Evolutionary conservation across 2,329 filamentous ascomycete species (phyloP).

Genomic region (Cylindrodendrum hubeiense): DNA sequence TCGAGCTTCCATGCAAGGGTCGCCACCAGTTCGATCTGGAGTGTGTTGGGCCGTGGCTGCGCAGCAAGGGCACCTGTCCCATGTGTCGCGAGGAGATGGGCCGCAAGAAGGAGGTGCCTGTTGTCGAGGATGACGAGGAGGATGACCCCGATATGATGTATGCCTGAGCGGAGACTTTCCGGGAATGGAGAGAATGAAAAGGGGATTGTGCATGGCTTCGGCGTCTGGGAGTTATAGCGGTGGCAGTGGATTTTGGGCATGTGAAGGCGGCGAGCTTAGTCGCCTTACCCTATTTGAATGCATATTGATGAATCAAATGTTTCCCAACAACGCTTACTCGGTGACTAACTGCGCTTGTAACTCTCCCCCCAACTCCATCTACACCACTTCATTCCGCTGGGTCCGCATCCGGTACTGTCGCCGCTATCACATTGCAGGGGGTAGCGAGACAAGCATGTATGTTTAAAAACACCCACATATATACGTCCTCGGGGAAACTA

Average conservation of each 20-base stretch:
- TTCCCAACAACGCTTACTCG: neutral
- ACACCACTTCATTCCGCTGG: neutral
- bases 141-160: slow-evolving; percentile 65
- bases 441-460: too few relatives aligned
- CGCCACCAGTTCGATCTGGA: slow-evolving; percentile 74
- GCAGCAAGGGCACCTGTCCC: slow-evolving; percentile 73
- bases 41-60: slow-evolving; percentile 75
- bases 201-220: slow-evolving; percentile 35
- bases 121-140: slow-evolving; percentile 63
- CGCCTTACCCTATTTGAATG: neutral
- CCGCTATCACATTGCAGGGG: too few relatives aligned
- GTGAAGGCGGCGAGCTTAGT: neutral
- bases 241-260: slow-evolving; percentile 21
- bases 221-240: slow-evolving; percentile 46
- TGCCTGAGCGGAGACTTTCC: slow-evolving; percentile 40
- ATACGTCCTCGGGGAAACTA: too few relatives aligned
- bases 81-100: slow-evolving; percentile 72
- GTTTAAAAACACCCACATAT: too few relatives aligned
- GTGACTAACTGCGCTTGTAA: neutral
- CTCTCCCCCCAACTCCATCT: neutral
- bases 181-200: neutral
- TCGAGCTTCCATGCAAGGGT: slow-evolving; percentile 72
- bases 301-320: neutral
- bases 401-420: too few relatives aligned
- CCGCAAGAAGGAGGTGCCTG: slow-evolving; percentile 63